These are phyloP conservation scores for Gentiana straminea DNA, from an alignment of 257 asterid genomes.

Conservation along the genomic window DNA sequence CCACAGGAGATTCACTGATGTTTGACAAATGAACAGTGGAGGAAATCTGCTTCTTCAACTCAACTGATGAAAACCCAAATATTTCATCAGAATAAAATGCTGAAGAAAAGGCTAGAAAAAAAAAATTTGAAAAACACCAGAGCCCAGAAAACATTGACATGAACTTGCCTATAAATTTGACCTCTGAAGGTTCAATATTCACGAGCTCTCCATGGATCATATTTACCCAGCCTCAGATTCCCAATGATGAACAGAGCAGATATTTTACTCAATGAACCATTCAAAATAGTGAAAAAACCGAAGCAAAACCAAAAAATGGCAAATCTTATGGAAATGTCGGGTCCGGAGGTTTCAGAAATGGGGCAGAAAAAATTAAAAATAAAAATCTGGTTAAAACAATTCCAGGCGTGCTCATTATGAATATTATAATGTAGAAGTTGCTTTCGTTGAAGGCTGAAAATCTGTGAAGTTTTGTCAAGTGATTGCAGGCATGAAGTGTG, in stretches of 20 bases:
- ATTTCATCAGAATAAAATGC: neutral
- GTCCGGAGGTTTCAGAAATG: neutral
- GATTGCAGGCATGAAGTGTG: too few relatives aligned
- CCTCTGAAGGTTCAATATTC: slow-evolving; percentile 42
- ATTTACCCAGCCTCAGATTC: neutral
- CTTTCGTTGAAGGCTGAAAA: too few relatives aligned
- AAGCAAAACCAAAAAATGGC: too few relatives aligned
- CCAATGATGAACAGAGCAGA: too few relatives aligned
- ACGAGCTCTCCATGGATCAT: slow-evolving; percentile 56
- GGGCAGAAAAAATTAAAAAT: slow-evolving; percentile 1
- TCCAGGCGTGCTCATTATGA: slow-evolving; percentile 26
- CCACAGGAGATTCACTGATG: slow-evolving; percentile 58
- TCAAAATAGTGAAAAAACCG: too few relatives aligned
- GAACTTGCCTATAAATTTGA: slow-evolving; percentile 52
- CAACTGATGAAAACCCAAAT: slow-evolving; percentile 31
- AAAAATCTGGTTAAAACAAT: slow-evolving; percentile 34
- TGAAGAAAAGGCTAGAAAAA: neutral
- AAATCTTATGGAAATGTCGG: too few relatives aligned
- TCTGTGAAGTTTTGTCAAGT: too few relatives aligned
- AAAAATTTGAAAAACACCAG: neutral
- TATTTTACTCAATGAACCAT: too few relatives aligned
- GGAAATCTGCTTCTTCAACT: slow-evolving; percentile 71
- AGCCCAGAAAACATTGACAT: neutral
- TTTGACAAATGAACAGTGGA: slow-evolving; percentile 61
- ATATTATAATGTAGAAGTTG: too few relatives aligned